Conservation (phyloP, 1,284 basidiomycete genomes). For the Coniophora puteana region DNA sequence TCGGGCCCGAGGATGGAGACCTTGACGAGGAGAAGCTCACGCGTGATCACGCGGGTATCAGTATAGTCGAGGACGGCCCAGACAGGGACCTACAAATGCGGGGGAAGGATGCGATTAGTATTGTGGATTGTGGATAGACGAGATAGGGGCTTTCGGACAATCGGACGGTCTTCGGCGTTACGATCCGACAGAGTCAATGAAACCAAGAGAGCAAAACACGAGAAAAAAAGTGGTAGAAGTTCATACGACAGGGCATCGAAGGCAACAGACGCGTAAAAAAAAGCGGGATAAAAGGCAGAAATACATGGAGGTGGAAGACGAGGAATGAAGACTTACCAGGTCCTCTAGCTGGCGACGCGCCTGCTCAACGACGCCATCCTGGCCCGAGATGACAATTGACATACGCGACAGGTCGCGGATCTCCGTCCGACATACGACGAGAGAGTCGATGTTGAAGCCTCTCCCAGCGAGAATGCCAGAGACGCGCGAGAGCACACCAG, state of each 20-base stretch:
- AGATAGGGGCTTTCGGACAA: too few relatives aligned
- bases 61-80: constrained; percentile 98
- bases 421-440: constrained; percentile 98
- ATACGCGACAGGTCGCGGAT: constrained; percentile 96
- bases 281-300: background rate
- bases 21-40: constrained; percentile 87
- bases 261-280: too few relatives aligned
- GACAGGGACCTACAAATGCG: constrained; percentile 89
- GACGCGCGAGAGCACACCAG: constrained; percentile 96
- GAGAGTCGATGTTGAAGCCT: constrained; percentile 98
- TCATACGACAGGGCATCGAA: constrained; percentile 1
- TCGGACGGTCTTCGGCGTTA: too few relatives aligned
- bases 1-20: constrained; percentile 97
- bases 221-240: constrained; percentile 7
- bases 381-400: constrained; percentile 96
- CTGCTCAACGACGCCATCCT: constrained; percentile 98
- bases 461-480: constrained; percentile 96
- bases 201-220: too few relatives aligned
- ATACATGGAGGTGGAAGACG: too few relatives aligned
- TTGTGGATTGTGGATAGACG: too few relatives aligned
- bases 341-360: constrained; percentile 92
- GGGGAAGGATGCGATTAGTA: too few relatives aligned
- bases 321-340: constrained; percentile 61
- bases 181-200: too few relatives aligned
- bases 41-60: constrained; percentile 82